Evolutionary conservation across 176 grass and related monocot genomes (phyloP), one percentile per base, ranked within the genome.

Genomic region (Guadua angustifolia): DNA sequence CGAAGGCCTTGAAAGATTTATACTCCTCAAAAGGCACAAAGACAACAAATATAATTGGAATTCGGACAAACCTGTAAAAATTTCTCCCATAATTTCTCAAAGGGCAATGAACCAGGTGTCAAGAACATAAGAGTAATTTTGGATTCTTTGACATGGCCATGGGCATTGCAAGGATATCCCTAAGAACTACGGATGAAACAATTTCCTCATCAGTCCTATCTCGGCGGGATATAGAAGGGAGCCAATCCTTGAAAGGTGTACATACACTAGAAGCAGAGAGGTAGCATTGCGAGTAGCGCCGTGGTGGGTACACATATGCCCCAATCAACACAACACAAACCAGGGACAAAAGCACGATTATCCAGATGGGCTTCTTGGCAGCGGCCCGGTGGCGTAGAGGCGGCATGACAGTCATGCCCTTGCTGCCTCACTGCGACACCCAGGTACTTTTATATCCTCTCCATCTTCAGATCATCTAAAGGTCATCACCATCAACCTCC

Each of bases 101-200:
- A 99, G 36, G 96, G 96, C 83, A 99, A 73, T 55, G 93, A 90
- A 83, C 93, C 93, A 72, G 96, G 96, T 9, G 86, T 92, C 82
- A 99, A 85, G 79, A 95, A 99, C 96, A 99, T 95, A 55, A 99
- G 89, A 40, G 96, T 93, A 9, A 99, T 99, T 59, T 99, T 1
- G 91, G 82, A 86, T 59, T 95, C 79, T 93, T 93, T 19, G 83
- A 88, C 29, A 82, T 51, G 4, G 79, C 45, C 71, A 80, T 85
- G 13, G 91, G 91, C 91, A 94, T 99, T 14, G 83, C 78, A 79
- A 99, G 89, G 51, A 99, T 84, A 83, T 95, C 88, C 82, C 80
- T 88, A 26, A 92, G 66, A 19, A 99, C 86, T 5, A 93, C 96
- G 14, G 78, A 81, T 7, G 93, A 90, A 67, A 89, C 87, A 14